Base-by-base conservation (phyloP, 306 rosid species). In the Myrica gale region DNA sequence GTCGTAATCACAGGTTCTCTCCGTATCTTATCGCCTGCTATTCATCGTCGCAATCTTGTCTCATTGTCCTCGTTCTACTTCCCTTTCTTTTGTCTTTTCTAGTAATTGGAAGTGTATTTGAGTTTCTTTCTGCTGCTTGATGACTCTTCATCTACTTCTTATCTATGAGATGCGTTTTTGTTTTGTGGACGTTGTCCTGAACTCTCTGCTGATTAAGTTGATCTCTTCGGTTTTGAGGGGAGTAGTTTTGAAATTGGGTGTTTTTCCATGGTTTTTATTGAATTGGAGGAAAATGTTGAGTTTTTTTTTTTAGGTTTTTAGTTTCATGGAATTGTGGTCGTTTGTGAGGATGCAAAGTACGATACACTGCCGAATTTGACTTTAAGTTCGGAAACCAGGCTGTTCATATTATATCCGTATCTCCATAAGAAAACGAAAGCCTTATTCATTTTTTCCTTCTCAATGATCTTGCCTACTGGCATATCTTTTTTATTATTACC, bases 1-100 rank as follows among this genome's bases (percentile, higher is more conserved):
- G 90, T 16, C 83, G 92, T 9, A 72, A 72, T 89, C 47, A 81
- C 88, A 81, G 96, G 95, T 90, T 44, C 60, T 48, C 51, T 58
- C 20, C 13, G 0, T 45, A 5, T 43, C 48, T 11, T 10, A 48
- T 5, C 61, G 15, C 52, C 11, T 41, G 15, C 0, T 74, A 65
- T 41, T 26, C 26, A 39, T 62, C 50, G 51, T 23, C 53, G 13
- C 6, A 32, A 32, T 20, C 47, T 39, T 46, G 11, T 51, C 72
- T 68, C 11, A 43, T 39, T 44, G 8, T 3, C 72, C 19, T n/a
- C 2, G 9, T 17, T 45, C 37, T 5, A 44, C 52, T 21, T 21
- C 21, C 5, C 37, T 53, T 15, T 57, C 10, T 20, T 9, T 65
- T 65, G 7, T 32, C n/a, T 20, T 4, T 2, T 60, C 15, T 9